Conservation (phyloP, 495 filamentous ascomycete species). For the Lasiosphaeria miniovina region DNA sequence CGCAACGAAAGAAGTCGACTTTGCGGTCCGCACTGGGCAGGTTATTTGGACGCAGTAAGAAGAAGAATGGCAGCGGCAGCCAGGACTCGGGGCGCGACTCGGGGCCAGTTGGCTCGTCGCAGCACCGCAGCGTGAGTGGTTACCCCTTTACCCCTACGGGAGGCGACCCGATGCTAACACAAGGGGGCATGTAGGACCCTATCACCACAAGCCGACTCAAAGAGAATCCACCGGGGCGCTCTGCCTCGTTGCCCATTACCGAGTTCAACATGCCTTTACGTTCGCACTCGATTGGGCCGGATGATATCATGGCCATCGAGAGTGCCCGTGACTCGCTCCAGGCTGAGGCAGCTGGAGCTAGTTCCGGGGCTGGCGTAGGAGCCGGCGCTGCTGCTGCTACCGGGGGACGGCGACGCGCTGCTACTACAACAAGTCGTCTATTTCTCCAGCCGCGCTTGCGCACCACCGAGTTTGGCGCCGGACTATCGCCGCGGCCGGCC, state of each 20-base stretch:
- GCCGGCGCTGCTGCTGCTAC: not conserved
- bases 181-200: conserved; percentile 38
- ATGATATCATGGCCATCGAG: conserved; percentile 44
- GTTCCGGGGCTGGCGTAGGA: conserved; percentile 23
- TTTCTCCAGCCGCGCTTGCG: conserved; percentile 29
- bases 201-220: conserved; percentile 33
- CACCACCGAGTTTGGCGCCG: conserved; percentile 39
- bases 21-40: conserved; percentile 47
- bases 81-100: conserved; percentile 23
- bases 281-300: conserved; percentile 52
- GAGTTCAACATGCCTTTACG: conserved; percentile 51
- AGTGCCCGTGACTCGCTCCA: conserved; percentile 48
- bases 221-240: conserved; percentile 42
- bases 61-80: conserved; percentile 33
- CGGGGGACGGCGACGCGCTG: conserved; percentile 24
- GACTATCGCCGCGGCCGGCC: conserved; percentile 52
- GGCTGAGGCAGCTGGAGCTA: conserved; percentile 31
- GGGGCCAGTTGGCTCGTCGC: conserved; percentile 17
- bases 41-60: conserved; percentile 50
- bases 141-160: not conserved
- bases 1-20: conserved; percentile 49
- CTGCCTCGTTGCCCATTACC: conserved; percentile 51
- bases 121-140: conserved; percentile 48
- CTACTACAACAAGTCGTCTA: conserved; percentile 37
- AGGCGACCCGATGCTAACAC: conserved; percentile 16